Percentiles rank a stretch among this genome's conserved stretches.
Evolutionary conservation across 192 early-diverging fungal genomes (phyloP).

Genomic region (Backusella luteola): DNA sequence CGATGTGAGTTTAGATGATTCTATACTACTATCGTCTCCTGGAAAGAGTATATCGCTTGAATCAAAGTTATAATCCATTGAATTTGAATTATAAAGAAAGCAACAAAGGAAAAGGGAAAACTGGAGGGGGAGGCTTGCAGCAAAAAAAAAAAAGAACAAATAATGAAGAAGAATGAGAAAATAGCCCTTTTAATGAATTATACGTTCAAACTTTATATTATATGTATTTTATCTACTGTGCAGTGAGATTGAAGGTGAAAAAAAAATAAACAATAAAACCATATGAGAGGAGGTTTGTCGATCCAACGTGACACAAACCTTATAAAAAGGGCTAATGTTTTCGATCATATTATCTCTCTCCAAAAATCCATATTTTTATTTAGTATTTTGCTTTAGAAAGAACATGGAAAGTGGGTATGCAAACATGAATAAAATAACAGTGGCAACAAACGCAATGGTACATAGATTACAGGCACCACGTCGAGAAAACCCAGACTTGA

Average conservation of each 20-base stretch:
- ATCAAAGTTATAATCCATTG: slow-evolving; percentile 22
- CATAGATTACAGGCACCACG: slow-evolving; percentile 4
- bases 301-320: background rate
- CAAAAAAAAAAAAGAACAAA: background rate
- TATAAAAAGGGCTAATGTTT: background rate
- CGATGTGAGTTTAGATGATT: slow-evolving; percentile 16
- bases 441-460: slow-evolving; percentile 1
- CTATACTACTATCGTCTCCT: background rate
- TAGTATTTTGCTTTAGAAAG: background rate
- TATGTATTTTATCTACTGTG: background rate
- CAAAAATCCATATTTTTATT: background rate
- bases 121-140: too few relatives aligned
- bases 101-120: background rate
- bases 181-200: background rate
- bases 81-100: background rate
- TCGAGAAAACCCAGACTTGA: slow-evolving; percentile 1
- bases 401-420: background rate
- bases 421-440: slow-evolving; percentile 11
- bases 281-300: background rate
- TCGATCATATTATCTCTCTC: slow-evolving; percentile 3
- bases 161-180: background rate
- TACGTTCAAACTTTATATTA: background rate
- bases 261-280: background rate
- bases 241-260: background rate
- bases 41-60: slow-evolving; percentile 31